A percentile compares a stretch with the other conserved stretches of the same genome.
Conservation (phyloP, 2,329 filamentous ascomycete species). For the Paecilomyces formosus region DNA sequence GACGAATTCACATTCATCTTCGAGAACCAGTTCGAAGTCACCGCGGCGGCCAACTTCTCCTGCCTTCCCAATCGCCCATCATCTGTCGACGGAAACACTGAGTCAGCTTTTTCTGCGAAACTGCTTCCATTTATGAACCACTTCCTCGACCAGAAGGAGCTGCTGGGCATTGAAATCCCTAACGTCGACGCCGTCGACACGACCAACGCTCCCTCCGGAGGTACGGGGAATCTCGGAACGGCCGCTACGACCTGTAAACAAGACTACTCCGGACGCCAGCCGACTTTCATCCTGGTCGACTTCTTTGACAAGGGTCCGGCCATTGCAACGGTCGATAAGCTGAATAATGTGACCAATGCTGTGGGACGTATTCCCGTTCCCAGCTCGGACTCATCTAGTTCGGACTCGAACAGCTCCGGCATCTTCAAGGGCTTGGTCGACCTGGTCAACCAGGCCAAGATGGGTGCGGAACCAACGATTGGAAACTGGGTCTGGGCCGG, state of each 20-base stretch:
- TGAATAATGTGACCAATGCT: slow-evolving; percentile 52
- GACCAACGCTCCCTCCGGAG: slow-evolving; percentile 58
- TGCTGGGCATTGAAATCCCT: slow-evolving; percentile 52
- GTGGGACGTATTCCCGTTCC: slow-evolving; percentile 36
- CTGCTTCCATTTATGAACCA: slow-evolving; percentile 72
- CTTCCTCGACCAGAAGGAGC: slow-evolving; percentile 58
- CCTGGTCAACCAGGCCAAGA: slow-evolving; percentile 28
- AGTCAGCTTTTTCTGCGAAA: slow-evolving; percentile 47
- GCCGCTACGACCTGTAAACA: slow-evolving; percentile 45
- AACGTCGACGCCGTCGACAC: slow-evolving; percentile 52
- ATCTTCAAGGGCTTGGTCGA: slow-evolving; percentile 31
- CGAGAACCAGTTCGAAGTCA: slow-evolving; percentile 64
- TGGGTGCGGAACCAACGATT: slow-evolving; percentile 29
- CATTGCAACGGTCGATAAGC: slow-evolving; percentile 58
- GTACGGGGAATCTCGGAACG: slow-evolving; percentile 45
- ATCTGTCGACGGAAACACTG: slow-evolving; percentile 38
- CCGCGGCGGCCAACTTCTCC: slow-evolving; percentile 57
- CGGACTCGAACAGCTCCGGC: slow-evolving; percentile 21
- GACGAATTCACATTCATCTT: slow-evolving; percentile 49
- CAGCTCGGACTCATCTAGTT: slow-evolving; percentile 14
- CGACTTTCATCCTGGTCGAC: slow-evolving; percentile 72
- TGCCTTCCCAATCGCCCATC: slow-evolving; percentile 63
- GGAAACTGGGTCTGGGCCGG: slow-evolving; percentile 39
- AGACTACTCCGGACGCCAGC: slow-evolving; percentile 52
- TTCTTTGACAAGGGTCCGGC: slow-evolving; percentile 69